Percentiles rank a stretch among this genome's conserved stretches.
Conservation (phyloP, 1,284 basidiomycete species). For the Omphalotus olearius region DNA sequence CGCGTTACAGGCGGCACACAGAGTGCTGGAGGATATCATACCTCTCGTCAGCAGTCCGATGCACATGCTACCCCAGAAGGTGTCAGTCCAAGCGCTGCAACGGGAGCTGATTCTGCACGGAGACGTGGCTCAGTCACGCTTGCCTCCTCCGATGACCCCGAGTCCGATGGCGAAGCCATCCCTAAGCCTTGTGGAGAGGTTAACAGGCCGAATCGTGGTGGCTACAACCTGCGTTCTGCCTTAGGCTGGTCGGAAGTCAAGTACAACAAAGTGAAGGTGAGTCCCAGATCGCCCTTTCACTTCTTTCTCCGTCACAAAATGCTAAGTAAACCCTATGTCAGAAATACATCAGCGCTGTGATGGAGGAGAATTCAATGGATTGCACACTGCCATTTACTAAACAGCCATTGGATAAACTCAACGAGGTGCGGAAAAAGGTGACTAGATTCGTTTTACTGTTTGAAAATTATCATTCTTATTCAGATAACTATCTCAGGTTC, state of each 20-base stretch:
- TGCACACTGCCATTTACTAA: no score
- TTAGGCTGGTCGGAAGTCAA: not conserved
- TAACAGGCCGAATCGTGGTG: constrained; percentile 31
- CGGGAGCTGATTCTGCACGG: not conserved
- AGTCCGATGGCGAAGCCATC: not conserved
- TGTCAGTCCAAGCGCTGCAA: not conserved
- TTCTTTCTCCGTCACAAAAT: constrained; percentile 13
- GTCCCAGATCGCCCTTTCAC: constrained; percentile 62
- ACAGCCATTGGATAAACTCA: not conserved
- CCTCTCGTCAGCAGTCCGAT: no score
- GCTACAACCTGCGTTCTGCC: constrained; percentile 82
- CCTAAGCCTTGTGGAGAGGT: not conserved
- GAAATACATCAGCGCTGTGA: no score
- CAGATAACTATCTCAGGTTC: not conserved
- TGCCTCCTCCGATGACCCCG: not conserved
- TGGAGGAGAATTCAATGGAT: no score
- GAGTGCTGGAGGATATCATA: no score
- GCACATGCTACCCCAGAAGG: no score
- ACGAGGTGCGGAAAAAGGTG: not conserved
- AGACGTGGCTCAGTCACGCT: not conserved
- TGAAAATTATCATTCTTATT: not conserved
- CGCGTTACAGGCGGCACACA: no score
- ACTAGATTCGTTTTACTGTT: not conserved
- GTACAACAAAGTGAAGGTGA: not conserved
- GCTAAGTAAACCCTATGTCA: no score